Evolutionary conservation across 208 protist genomes (phyloP), one percentile per base, ranked within the genome.

Genomic region (Acanthamoeba healyi): DNA sequence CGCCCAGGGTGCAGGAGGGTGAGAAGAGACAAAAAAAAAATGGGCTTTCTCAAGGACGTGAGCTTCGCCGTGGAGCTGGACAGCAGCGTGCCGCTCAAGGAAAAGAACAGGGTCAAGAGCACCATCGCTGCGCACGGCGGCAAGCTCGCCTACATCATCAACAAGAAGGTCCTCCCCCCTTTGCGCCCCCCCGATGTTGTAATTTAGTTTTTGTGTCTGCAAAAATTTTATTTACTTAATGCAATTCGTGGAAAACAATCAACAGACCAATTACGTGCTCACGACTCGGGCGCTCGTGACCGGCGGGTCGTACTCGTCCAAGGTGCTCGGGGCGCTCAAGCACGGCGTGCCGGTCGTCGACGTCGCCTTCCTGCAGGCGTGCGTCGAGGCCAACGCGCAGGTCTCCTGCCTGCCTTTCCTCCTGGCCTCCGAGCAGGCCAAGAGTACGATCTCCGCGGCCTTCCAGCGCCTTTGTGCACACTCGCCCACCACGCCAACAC

Each of bases 1-100:
- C 12, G 54, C 12, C 12, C 54, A 61, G 22, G 15, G 22, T 26
- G 22, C 12, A 61, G 54, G 54, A 61, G 54, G 54, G 15, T 61
- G 54, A 12, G 15, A 22, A 61, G 54, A 61, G 54, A 61, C 12
- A 22, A 22, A 61, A n/a, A n/a, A n/a, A n/a, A n/a, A 4, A 79
- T 79, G 70, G 38, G 38, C 24, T 79, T 79, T 22, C 19, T 79
- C 6, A 79, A 46, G 38, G 32, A 40, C 19, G 32, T 79, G 0
- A 79, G 70, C 70, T 79, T 79, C 36, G 70, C 70, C 5, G 38
- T 79, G 38, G 70, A 79, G 70, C 38, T 79, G 70, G 70, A 79
- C 70, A 46, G 32, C 40, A 40, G 70, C 19, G 70, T 79, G 32
- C 36, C 70, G 38, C 70, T 79, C 6, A 79, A 79, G 36, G 34